Conservation (phyloP, 2,329 filamentous ascomycete genomes). For the Aspergillus melleus region DNA sequence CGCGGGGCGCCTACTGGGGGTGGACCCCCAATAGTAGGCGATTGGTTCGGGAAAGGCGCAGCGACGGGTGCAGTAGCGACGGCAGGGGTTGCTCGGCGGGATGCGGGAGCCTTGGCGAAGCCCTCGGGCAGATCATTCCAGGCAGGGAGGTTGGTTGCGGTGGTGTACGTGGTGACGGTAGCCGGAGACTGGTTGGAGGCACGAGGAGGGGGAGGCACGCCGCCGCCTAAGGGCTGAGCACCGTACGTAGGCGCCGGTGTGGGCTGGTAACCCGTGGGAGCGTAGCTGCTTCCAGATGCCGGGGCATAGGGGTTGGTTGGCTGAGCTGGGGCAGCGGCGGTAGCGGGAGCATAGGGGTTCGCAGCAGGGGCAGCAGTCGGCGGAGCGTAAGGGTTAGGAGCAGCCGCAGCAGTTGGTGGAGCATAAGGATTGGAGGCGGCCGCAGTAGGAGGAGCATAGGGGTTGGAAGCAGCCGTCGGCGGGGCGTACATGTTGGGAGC, state of each 20-base stretch:
- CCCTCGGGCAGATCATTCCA: constrained; percentile 95
- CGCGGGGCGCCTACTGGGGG: constrained; percentile 63
- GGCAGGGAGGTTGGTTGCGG: constrained; percentile 69
- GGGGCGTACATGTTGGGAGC: constrained; percentile 43
- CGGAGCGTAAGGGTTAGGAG: constrained; percentile 34
- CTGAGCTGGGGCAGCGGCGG: constrained; percentile 12
- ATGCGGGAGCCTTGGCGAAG: constrained; percentile 70
- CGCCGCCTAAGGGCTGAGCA: constrained; percentile 44
- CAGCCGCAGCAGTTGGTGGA: constrained; percentile 15
- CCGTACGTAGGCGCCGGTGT: constrained; percentile 48
- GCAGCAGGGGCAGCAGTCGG: constrained; percentile 21
- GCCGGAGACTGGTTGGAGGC: constrained; percentile 65
- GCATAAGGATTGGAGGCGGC: constrained; percentile 30
- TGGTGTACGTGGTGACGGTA: constrained; percentile 63
- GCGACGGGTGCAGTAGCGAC: constrained; percentile 61
- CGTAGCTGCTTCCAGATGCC: constrained; percentile 32
- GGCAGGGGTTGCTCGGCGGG: constrained; percentile 73
- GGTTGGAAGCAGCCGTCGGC: constrained; percentile 42
- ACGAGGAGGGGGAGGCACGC: constrained; percentile 62
- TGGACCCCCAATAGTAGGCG: constrained; percentile 45
- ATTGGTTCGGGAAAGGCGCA: constrained; percentile 74
- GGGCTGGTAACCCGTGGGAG: constrained; percentile 58
- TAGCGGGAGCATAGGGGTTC: constrained; percentile 32
- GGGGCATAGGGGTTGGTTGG: constrained; percentile 32
- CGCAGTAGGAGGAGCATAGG: constrained; percentile 49